A percentile compares a stretch with the other conserved stretches of the same genome.
Conservation (phyloP, 2,329 filamentous ascomycete species). For the Spiromastix sp. region DNA sequence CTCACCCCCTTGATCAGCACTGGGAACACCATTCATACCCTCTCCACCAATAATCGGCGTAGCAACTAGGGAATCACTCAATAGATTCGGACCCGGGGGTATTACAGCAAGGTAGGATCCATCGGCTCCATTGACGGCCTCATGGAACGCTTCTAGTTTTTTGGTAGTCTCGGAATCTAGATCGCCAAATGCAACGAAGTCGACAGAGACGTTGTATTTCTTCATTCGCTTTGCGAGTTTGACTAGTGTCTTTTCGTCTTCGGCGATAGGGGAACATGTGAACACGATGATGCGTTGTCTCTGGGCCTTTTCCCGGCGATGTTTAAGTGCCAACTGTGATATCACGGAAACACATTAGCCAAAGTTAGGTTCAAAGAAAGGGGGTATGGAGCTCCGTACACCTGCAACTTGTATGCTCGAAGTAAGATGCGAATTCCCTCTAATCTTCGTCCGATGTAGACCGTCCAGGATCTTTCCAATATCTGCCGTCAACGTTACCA, state of each 20-base stretch:
- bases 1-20: slow-evolving; percentile 40
- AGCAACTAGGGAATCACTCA: slow-evolving; percentile 83
- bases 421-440: slow-evolving; percentile 75
- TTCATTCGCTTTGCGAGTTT: slow-evolving; percentile 97
- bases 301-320: slow-evolving; percentile 95
- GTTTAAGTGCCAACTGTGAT: slow-evolving; percentile 79
- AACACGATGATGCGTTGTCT: slow-evolving; percentile 95
- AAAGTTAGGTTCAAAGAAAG: not conserved
- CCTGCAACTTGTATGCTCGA: slow-evolving; percentile 92
- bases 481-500: slow-evolving; percentile 92
- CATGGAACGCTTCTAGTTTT: slow-evolving; percentile 89
- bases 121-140: slow-evolving; percentile 81
- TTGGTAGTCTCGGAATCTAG: slow-evolving; percentile 77
- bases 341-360: not conserved
- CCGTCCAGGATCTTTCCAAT: slow-evolving; percentile 92
- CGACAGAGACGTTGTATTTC: slow-evolving; percentile 89
- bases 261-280: slow-evolving; percentile 82
- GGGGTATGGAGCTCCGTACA: slow-evolving; percentile 45
- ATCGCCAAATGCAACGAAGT: slow-evolving; percentile 92
- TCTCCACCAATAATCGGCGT: slow-evolving; percentile 87
- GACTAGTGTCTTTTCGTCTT: slow-evolving; percentile 79
- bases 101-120: slow-evolving; percentile 87
- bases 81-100: slow-evolving; percentile 78
- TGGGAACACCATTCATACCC: slow-evolving; percentile 44
- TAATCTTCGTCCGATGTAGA: slow-evolving; percentile 87